Conservation (phyloP, 257 asterid species). For the Henckelia pumila region DNA sequence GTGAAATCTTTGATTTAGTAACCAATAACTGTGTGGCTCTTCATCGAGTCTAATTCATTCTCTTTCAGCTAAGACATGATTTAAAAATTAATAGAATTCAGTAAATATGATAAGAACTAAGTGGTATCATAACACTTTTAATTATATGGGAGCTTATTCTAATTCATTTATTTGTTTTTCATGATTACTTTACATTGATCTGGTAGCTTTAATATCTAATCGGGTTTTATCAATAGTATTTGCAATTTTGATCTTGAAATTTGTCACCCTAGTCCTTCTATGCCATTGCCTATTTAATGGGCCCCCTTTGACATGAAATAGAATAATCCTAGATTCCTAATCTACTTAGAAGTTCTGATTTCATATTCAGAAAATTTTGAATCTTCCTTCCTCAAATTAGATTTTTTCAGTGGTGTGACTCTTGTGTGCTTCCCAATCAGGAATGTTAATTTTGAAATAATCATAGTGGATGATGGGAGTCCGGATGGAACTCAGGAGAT, state of each 20-base stretch:
- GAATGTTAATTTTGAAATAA: constrained; percentile 80
- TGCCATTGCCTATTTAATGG: not conserved
- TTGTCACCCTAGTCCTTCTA: not conserved
- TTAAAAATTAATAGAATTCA: not conserved
- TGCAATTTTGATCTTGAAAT: not conserved
- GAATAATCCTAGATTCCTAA: not conserved
- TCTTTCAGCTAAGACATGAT: not conserved
- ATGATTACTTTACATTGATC: not conserved
- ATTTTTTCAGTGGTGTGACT: constrained; percentile 7
- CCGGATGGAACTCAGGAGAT: constrained; percentile 98
- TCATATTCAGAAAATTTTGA: no score
- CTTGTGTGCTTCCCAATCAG: constrained; percentile 39
- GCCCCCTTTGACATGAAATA: not conserved
- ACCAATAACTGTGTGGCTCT: not conserved
- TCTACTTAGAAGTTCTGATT: not conserved
- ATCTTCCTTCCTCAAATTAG: not conserved
- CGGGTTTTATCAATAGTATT: not conserved
- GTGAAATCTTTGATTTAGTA: not conserved
- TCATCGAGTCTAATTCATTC: not conserved
- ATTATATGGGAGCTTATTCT: not conserved
- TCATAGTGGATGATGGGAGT: constrained; percentile 97
- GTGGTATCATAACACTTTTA: not conserved
- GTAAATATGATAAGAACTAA: no score
- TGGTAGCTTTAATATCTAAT: not conserved
- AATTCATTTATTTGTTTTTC: not conserved